These are phyloP conservation scores for Syncephalastrum racemosum DNA, from an alignment of 371 early-diverging fungal genomes.

Conservation along the genomic window DNA sequence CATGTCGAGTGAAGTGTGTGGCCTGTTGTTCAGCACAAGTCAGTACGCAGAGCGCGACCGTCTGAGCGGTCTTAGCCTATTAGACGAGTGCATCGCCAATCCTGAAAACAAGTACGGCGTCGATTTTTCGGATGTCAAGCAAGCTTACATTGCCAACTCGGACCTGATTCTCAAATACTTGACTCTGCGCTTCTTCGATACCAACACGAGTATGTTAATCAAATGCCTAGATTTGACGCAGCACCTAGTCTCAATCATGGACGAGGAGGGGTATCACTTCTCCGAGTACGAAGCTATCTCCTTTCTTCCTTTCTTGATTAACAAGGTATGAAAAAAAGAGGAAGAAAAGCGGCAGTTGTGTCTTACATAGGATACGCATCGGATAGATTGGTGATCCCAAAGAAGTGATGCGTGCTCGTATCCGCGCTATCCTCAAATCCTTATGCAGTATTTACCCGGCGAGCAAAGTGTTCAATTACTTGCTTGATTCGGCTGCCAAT, in stretches of 20 bases:
- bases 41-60: constrained; percentile 83
- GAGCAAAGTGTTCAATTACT: constrained; percentile 68
- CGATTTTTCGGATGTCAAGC: constrained; percentile 46
- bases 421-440: constrained; percentile 65
- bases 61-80: constrained; percentile 58
- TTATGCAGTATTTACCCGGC: constrained; percentile 77
- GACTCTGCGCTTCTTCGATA: constrained; percentile 85
- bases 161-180: constrained; percentile 85
- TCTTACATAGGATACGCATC: neutral
- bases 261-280: constrained; percentile 58
- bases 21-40: constrained; percentile 74
- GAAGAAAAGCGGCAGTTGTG: neutral
- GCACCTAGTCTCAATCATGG: constrained; percentile 62
- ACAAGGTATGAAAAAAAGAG: constrained; percentile 39
- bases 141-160: constrained; percentile 61
- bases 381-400: constrained; percentile 75
- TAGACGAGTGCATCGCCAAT: constrained; percentile 66
- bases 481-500: constrained; percentile 68
- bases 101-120: constrained; percentile 51
- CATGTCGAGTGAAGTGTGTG: constrained; percentile 55
- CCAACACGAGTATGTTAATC: constrained; percentile 81
- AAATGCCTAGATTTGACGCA: constrained; percentile 81
- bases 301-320: constrained; percentile 78
- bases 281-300: constrained; percentile 80
- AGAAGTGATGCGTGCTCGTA: constrained; percentile 71